phyloP scores from a whole-genome alignment of 108 stramenopile species.

The Tribonema minus region DNA sequence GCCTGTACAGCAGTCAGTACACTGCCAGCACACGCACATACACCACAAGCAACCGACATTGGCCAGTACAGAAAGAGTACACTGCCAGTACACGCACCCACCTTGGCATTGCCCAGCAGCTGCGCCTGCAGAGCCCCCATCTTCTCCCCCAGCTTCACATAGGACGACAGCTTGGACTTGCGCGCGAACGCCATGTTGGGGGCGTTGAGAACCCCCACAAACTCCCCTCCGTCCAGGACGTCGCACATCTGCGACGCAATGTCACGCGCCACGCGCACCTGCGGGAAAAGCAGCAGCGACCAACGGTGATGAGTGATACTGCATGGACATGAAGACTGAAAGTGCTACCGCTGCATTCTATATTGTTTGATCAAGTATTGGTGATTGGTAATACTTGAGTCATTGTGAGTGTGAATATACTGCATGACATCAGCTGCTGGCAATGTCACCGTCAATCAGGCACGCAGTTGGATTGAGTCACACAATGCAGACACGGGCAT shows the following conservation, averaged over 20 bases:
- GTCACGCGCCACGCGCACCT: conserved; percentile 58
- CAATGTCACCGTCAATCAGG: too few relatives aligned
- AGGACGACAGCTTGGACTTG: conserved; percentile 38
- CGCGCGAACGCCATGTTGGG: conserved; percentile 54
- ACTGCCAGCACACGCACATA: too few relatives aligned
- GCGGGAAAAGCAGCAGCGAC: background rate
- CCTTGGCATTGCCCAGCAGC: conserved; percentile 54
- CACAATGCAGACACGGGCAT: too few relatives aligned
- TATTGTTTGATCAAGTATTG: background rate
- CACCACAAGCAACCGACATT: too few relatives aligned
- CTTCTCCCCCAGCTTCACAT: conserved; percentile 53
- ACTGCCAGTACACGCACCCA: background rate
- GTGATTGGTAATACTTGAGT: background rate
- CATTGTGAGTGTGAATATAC: too few relatives aligned
- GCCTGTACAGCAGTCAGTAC: too few relatives aligned
- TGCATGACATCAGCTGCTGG: too few relatives aligned
- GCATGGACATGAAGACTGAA: background rate
- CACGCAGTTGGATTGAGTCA: too few relatives aligned
- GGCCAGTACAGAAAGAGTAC: too few relatives aligned
- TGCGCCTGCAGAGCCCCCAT: conserved; percentile 62
- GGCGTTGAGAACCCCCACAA: conserved; percentile 57
- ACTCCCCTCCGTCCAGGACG: conserved; percentile 55
- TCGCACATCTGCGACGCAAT: conserved; percentile 60
- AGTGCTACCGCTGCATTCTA: background rate
- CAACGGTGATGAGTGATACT: background rate